A percentile compares a stretch with the other conserved stretches of the same genome.
Evolutionary conservation across 768 basidiomycete species (phyloP).

Genomic region (Amanita fuliginea): DNA sequence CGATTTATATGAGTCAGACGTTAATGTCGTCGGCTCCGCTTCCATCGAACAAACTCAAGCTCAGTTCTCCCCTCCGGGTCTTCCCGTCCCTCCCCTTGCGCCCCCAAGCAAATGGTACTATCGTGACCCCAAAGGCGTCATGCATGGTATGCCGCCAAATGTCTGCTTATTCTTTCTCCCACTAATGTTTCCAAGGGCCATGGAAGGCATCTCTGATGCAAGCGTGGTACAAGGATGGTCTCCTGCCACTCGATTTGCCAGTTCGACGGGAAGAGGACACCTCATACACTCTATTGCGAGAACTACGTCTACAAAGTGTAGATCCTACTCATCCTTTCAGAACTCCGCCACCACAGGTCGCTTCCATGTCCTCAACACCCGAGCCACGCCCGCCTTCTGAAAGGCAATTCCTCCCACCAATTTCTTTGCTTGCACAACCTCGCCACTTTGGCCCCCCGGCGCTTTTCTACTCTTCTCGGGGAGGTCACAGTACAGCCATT

Average conservation of each 20-base stretch:
- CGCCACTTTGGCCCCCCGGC: slow-evolving; percentile 81
- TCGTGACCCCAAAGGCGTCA: slow-evolving; percentile 67
- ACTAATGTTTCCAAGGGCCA: slow-evolving; percentile 40
- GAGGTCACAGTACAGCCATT: slow-evolving; percentile 80
- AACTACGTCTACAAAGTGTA: slow-evolving; percentile 65
- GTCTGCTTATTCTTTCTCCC: neutral
- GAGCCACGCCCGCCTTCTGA: slow-evolving; percentile 17
- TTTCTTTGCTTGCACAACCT: slow-evolving; percentile 70
- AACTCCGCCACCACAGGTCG: slow-evolving; percentile 28
- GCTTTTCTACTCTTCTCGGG: slow-evolving; percentile 80
- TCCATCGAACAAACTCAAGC: slow-evolving; percentile 40
- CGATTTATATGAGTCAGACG: slow-evolving; percentile 48
- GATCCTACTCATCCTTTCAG: slow-evolving; percentile 79
- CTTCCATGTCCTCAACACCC: slow-evolving; percentile 13
- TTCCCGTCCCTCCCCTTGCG: slow-evolving; percentile 58
- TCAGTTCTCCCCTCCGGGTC: slow-evolving; percentile 71
- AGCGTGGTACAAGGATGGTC: slow-evolving; percentile 77
- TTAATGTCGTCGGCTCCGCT: slow-evolving; percentile 21
- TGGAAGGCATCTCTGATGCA: slow-evolving; percentile 88
- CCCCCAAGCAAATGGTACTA: slow-evolving; percentile 76
- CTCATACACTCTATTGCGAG: slow-evolving; percentile 58
- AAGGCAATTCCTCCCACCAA: slow-evolving; percentile 56
- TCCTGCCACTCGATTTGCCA: slow-evolving; percentile 74
- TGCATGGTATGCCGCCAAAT: slow-evolving; percentile 49
- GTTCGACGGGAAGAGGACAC: slow-evolving; percentile 67